Evolutionary conservation across 441 rosid species (phyloP), one percentile per base, ranked within the genome.

Genomic region (Bocquillonia castaneifolia): DNA sequence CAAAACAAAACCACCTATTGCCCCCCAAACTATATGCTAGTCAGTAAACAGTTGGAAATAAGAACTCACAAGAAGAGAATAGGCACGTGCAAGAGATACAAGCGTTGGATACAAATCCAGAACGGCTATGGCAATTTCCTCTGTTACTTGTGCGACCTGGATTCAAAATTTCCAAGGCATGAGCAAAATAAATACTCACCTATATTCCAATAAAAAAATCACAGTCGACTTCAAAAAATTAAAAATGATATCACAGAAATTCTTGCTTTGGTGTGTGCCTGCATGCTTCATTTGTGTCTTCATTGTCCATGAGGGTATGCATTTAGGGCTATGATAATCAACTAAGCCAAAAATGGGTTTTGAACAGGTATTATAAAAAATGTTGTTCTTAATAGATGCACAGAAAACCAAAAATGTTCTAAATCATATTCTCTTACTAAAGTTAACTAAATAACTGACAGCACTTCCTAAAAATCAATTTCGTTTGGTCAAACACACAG

Each of bases 111-210:
- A 85, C 81, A 85, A 73, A 75, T 91, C 88, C 54, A 91, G 48
- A 80, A 91, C 92, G 28, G 89, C 84, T 53, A 93, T 29, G 28
- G 98, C 92, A 40, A 82, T 69, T 65, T 89, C 97, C 82, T 89
- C 96, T 0, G 96, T 93, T 37, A 91, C 98, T 56, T 91, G 96
- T 0, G 94, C 86, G 26, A 93, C 88, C 98, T 91, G 88, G 76
- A 56, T 15, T 28, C 66, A 73, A 29, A 63, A 58, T 62, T 63
- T 17, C n/a, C n/a, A 58, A 57, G 69, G 37, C 40, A 63, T 17
- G 54, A 26, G 20, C 37, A 17, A 69, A 22, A 18, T 34, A 44
- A 61, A 20, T 63, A 37, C 17, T 34, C 58, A 32, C 58, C n/a
- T 22, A 28, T n/a, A 50, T 1, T 25, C 10, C 13, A 45, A 2